A percentile compares a stretch with the other conserved stretches of the same genome.
Evolutionary conservation across 2,329 filamentous ascomycete genomes (phyloP).

Genomic region (Septoria linicola): DNA sequence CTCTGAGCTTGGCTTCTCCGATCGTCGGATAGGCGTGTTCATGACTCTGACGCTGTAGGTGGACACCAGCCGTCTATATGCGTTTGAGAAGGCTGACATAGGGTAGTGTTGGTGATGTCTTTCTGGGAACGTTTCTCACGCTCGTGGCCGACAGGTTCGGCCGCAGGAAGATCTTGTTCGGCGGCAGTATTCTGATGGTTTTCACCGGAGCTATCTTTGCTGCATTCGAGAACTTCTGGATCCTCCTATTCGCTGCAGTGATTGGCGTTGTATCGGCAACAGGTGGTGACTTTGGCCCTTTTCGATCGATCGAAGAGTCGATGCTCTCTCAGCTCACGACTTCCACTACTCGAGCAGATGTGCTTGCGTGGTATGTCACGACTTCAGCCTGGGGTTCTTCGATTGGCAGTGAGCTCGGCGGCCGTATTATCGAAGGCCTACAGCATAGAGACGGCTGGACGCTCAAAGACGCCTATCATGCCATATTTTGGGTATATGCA

Average conservation of each 20-base stretch:
- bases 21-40: constrained; percentile 37
- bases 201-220: constrained; percentile 35
- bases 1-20: constrained; percentile 36
- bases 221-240: constrained; percentile 37
- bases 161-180: constrained; percentile 34
- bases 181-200: constrained; percentile 36
- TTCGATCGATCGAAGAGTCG: constrained; percentile 66
- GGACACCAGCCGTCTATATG: neutral
- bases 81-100: neutral
- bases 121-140: constrained; percentile 37
- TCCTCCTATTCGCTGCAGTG: constrained; percentile 36
- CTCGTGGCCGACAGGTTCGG: constrained; percentile 38
- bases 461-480: constrained; percentile 55
- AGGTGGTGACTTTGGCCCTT: constrained; percentile 67
- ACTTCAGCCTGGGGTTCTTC: constrained; percentile 57
- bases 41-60: constrained; percentile 34
- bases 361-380: constrained; percentile 67
- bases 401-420: constrained; percentile 54
- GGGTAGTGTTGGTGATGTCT: constrained; percentile 36
- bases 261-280: constrained; percentile 37
- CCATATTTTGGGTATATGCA: constrained; percentile 59
- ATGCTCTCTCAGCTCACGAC: constrained; percentile 61
- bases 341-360: constrained; percentile 56
- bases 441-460: constrained; percentile 49
- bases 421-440: constrained; percentile 53